Evolutionary conservation across 2,329 filamentous ascomycete species (phyloP).

Genomic region (Lasiodiplodia gonubiensis): DNA sequence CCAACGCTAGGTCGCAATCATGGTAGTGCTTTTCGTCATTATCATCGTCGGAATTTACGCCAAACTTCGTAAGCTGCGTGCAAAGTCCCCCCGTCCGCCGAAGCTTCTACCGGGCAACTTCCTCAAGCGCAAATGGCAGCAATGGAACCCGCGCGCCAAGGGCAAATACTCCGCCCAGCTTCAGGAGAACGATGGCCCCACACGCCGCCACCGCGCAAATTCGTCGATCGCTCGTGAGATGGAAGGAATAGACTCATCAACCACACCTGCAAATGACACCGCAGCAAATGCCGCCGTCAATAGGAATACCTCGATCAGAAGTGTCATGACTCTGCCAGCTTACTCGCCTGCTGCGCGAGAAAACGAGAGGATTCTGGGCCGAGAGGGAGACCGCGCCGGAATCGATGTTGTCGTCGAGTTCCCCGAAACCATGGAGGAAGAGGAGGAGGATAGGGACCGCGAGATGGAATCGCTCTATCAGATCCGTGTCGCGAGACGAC

Average conservation of each 20-base stretch:
- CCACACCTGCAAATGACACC: slow-evolving; percentile 31
- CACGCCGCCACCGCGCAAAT: slow-evolving; percentile 33
- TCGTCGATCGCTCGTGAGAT: slow-evolving; percentile 27
- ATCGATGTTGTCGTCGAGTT: slow-evolving; percentile 90
- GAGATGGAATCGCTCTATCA: slow-evolving; percentile 95
- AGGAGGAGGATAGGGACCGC: slow-evolving; percentile 78
- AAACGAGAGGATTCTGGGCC: slow-evolving; percentile 80
- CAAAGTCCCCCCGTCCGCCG: slow-evolving; percentile 19
- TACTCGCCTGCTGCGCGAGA: slow-evolving; percentile 77
- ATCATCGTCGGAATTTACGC: slow-evolving; percentile 22
- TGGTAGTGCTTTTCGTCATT: slow-evolving; percentile 23
- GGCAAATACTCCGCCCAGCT: slow-evolving; percentile 39
- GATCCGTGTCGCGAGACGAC: slow-evolving; percentile 77
- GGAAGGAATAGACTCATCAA: slow-evolving; percentile 25
- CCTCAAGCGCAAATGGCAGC: slow-evolving; percentile 42
- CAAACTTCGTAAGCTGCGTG: slow-evolving; percentile 19
- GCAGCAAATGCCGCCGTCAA: slow-evolving; percentile 42
- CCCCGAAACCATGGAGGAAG: slow-evolving; percentile 78
- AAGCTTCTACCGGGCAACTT: slow-evolving; percentile 19
- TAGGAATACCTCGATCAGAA: slow-evolving; percentile 83
- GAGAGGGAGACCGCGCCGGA: slow-evolving; percentile 89
- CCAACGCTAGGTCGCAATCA: slow-evolving; percentile 13
- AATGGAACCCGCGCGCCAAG: slow-evolving; percentile 39
- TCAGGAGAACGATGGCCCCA: slow-evolving; percentile 34
- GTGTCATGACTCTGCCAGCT: slow-evolving; percentile 90